Conservation (phyloP, 1,139 yeast species). For the Pichia sp. region DNA sequence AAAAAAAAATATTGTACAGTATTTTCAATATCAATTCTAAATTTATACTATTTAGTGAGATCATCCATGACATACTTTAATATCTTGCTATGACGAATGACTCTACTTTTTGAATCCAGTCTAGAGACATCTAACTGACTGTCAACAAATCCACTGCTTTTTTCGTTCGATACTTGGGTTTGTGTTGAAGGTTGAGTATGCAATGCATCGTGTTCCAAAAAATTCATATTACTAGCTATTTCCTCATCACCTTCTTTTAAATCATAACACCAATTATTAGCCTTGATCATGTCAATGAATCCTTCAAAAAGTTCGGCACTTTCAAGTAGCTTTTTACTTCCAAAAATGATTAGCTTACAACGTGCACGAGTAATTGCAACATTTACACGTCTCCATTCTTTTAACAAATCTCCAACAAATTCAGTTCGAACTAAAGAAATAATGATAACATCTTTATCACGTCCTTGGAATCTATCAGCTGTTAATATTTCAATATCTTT, state of each 20-base stretch:
- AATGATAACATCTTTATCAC: constrained; percentile 53
- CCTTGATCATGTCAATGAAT: constrained; percentile 55
- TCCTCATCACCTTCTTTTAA: constrained; percentile 10
- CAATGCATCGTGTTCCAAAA: constrained; percentile 1
- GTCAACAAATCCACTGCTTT: neutral
- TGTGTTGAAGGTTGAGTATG: neutral
- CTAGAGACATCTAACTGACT: neutral
- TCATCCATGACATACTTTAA: constrained; percentile 24
- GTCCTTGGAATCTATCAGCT: constrained; percentile 70
- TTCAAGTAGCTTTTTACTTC: constrained; percentile 62
- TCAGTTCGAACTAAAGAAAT: constrained; percentile 52
- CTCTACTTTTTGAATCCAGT: constrained; percentile 14
- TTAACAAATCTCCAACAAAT: constrained; percentile 67
- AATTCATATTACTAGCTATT: constrained; percentile 1
- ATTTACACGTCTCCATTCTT: constrained; percentile 87
- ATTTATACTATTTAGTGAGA: neutral
- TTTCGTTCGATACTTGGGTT: neutral
- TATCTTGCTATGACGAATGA: constrained; percentile 22
- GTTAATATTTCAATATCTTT: constrained; percentile 69
- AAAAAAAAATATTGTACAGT: neutral
- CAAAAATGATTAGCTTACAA: constrained; percentile 73
- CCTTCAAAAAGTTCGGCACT: constrained; percentile 50
- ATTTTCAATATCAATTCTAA: too few species aligned
- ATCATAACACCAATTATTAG: constrained; percentile 47
- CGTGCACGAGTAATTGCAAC: constrained; percentile 92